These are phyloP conservation scores for Globisporangium parvum DNA, from an alignment of 352 stramenopile species.

Conservation along the genomic window DNA sequence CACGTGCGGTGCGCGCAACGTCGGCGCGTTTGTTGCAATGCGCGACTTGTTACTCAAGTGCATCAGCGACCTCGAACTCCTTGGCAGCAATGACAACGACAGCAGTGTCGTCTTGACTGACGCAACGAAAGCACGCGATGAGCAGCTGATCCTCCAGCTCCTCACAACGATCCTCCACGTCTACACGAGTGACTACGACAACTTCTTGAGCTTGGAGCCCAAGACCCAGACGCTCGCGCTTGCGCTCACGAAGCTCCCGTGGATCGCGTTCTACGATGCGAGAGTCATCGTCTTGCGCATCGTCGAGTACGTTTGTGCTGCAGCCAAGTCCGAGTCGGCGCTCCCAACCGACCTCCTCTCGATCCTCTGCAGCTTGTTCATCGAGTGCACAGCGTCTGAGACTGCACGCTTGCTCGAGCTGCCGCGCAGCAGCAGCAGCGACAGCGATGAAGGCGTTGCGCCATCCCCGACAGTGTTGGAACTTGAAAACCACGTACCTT, in stretches of 20 bases:
- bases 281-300: slow-evolving; percentile 68
- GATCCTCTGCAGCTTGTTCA: slow-evolving; percentile 58
- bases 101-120: not conserved
- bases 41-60: slow-evolving; percentile 60
- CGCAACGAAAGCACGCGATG: slow-evolving; percentile 16
- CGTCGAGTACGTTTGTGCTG: slow-evolving; percentile 71
- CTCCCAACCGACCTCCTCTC: slow-evolving; percentile 57
- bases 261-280: slow-evolving; percentile 46
- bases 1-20: slow-evolving; percentile 50
- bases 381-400: slow-evolving; percentile 34
- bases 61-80: slow-evolving; percentile 23
- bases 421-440: not conserved
- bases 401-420: slow-evolving; percentile 18
- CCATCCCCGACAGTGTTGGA: no score
- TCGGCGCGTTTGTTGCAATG: slow-evolving; percentile 51
- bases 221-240: slow-evolving; percentile 65
- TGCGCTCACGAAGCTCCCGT: slow-evolving; percentile 56
- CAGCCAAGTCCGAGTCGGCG: slow-evolving; percentile 31
- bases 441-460: not conserved
- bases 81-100: not conserved
- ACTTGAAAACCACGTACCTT: no score
- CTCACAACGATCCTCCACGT: slow-evolving; percentile 63
- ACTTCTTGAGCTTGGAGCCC: slow-evolving; percentile 64
- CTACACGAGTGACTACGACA: slow-evolving; percentile 67
- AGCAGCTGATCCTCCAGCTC: slow-evolving; percentile 52